phyloP scores from a whole-genome alignment of 2,329 filamentous ascomycete species.

The Calonectria hawksworthii region DNA sequence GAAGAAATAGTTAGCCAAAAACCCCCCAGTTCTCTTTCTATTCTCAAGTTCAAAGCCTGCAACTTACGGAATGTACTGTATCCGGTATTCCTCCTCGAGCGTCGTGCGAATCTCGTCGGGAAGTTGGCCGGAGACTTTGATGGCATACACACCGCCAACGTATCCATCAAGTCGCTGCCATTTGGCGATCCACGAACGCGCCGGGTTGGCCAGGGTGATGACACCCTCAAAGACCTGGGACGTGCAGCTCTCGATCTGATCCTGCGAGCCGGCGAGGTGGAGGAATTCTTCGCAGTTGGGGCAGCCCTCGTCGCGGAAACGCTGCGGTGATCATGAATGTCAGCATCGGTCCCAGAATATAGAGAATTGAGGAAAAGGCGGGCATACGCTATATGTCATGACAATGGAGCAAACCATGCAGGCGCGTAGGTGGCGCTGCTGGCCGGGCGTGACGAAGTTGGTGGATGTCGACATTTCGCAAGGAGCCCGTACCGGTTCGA shows the following conservation, averaged over 20 bases:
- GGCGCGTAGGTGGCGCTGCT: constrained; percentile 90
- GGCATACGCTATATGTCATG: constrained; percentile 79
- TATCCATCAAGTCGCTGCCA: constrained; percentile 95
- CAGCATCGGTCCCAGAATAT: constrained; percentile 19
- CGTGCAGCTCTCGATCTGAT: constrained; percentile 92
- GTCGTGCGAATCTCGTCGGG: constrained; percentile 74
- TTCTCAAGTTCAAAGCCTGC: not conserved
- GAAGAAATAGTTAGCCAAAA: constrained; percentile 24
- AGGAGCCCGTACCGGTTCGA: not conserved
- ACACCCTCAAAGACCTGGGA: constrained; percentile 96
- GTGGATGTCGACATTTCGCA: constrained; percentile 55
- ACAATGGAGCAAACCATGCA: constrained; percentile 99
- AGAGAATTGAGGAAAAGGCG: constrained; percentile 15
- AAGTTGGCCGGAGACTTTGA: constrained; percentile 89
- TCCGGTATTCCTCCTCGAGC: constrained; percentile 73
- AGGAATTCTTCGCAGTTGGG: constrained; percentile 98
- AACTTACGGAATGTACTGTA: constrained; percentile 74
- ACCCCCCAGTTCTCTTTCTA: not conserved
- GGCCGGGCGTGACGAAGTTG: constrained; percentile 79
- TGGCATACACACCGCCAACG: constrained; percentile 90
- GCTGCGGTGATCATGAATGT: constrained; percentile 60
- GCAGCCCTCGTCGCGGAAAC: constrained; percentile 89
- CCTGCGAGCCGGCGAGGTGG: constrained; percentile 81
- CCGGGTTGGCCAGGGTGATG: constrained; percentile 87
- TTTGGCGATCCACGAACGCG: constrained; percentile 92